phyloP scores from a whole-genome alignment of 1,284 basidiomycete genomes.

The Marasmius oreades region DNA sequence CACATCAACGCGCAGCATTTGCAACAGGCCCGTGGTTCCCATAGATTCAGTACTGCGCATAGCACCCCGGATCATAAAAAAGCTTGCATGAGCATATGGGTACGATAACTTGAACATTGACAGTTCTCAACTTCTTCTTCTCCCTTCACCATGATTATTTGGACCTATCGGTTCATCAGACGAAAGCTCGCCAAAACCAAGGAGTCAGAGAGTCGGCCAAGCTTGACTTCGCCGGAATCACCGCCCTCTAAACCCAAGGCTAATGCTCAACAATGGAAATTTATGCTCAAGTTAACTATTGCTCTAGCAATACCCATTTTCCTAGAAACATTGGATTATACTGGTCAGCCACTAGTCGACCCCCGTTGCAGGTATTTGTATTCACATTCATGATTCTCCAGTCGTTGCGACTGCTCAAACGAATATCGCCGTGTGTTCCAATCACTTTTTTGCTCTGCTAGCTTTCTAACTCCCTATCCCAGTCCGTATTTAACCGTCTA shows the following conservation, averaged over 20 bases:
- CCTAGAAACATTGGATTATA: slow-evolving; percentile 37
- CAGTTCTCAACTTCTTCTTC: no score
- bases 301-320: slow-evolving; percentile 26
- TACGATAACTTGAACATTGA: no score
- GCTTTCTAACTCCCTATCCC: neutral
- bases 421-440: slow-evolving; percentile 40
- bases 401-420: slow-evolving; percentile 54
- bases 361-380: neutral
- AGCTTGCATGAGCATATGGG: no score
- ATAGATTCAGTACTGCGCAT: no score
- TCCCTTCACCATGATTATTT: neutral
- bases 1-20: no score
- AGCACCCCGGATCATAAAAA: no score
- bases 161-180: neutral
- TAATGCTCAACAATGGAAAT: slow-evolving; percentile 3
- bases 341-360: slow-evolving; percentile 25
- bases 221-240: neutral
- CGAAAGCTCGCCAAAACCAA: neutral
- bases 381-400: slow-evolving; percentile 15
- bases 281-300: slow-evolving; percentile 19
- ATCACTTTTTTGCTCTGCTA: neutral
- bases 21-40: no score
- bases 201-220: neutral
- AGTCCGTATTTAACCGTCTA: slow-evolving; percentile 44
- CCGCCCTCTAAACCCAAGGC: neutral